phyloP scores from a whole-genome alignment of 768 basidiomycete genomes.

The Basidioascus undulatus region DNA sequence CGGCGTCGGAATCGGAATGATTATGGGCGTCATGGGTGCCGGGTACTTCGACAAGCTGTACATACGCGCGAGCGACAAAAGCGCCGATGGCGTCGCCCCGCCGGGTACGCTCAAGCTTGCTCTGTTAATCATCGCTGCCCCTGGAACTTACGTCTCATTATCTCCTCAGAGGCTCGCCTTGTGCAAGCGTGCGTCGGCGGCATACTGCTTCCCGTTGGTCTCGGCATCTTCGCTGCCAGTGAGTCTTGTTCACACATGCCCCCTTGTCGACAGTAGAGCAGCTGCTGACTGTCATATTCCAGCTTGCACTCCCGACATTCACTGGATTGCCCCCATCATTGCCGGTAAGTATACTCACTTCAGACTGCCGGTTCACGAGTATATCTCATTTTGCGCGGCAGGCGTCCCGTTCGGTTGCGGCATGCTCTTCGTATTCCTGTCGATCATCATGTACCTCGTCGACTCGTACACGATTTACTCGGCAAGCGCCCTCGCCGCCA shows the following conservation, averaged over 20 bases:
- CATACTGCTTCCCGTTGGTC: constrained; percentile 16
- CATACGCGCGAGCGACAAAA: constrained; percentile 13
- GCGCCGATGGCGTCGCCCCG: constrained; percentile 16
- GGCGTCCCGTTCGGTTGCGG: constrained; percentile 42
- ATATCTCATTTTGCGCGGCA: too few species aligned
- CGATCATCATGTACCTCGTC: constrained; percentile 9
- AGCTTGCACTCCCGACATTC: constrained; percentile 16
- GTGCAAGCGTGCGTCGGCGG: constrained; percentile 19
- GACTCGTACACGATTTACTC: constrained; percentile 9
- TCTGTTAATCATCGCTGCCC: too few species aligned
- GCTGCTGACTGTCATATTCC: not conserved
- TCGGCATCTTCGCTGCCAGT: constrained; percentile 7
- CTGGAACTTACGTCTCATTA: too few species aligned
- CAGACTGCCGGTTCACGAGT: too few species aligned
- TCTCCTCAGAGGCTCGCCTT: constrained; percentile 24
- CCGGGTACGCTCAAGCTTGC: too few species aligned
- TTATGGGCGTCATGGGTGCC: constrained; percentile 2
- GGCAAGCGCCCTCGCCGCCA: constrained; percentile 14
- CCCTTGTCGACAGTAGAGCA: constrained; percentile 5
- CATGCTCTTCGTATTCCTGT: constrained; percentile 32
- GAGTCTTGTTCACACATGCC: not conserved
- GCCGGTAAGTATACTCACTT: too few species aligned
- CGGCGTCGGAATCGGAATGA: constrained; percentile 16
- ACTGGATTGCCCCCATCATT: constrained; percentile 43
- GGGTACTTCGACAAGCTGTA: constrained; percentile 19